phyloP scores from a whole-genome alignment of 495 filamentous ascomycete species.

The Tuber borchii region DNA sequence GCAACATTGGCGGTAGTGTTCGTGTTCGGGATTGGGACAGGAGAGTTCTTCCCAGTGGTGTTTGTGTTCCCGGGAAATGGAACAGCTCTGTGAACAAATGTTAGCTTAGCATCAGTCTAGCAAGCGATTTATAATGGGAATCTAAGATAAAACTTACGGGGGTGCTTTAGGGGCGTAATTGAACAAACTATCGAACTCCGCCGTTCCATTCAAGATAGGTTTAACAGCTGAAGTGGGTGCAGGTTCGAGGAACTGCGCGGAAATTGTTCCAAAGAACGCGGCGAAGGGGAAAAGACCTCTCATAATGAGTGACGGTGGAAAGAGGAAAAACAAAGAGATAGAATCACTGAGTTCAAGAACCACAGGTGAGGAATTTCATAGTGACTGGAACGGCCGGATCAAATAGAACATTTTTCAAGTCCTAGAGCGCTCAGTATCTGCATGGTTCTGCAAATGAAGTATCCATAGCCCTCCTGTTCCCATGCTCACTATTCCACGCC shows the following conservation, averaged over 20 bases:
- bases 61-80: slow-evolving; percentile 24
- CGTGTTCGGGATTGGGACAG: not conserved
- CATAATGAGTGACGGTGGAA: slow-evolving; percentile 2
- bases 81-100: slow-evolving; percentile 7
- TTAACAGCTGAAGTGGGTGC: slow-evolving; percentile 15
- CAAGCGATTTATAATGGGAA: not conserved
- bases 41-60: slow-evolving; percentile 7
- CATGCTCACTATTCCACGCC: not conserved
- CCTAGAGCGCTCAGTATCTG: not conserved
- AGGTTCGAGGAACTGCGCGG: slow-evolving; percentile 18
- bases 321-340: not conserved
- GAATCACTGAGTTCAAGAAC: not conserved
- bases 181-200: not conserved
- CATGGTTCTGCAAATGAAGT: not conserved
- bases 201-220: slow-evolving; percentile 16
- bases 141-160: slow-evolving; percentile 10
- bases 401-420: slow-evolving; percentile 10
- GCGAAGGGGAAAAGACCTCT: slow-evolving; percentile 16
- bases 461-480: not conserved
- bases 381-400: slow-evolving; percentile 1
- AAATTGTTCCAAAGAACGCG: slow-evolving; percentile 11
- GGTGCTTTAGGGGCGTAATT: slow-evolving; percentile 12
- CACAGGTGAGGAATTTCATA: not conserved
- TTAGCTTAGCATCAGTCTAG: not conserved
- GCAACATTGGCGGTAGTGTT: not conserved